phyloP scores from a whole-genome alignment of 2,329 filamentous ascomycete genomes.

The Neurospora crassa region DNA sequence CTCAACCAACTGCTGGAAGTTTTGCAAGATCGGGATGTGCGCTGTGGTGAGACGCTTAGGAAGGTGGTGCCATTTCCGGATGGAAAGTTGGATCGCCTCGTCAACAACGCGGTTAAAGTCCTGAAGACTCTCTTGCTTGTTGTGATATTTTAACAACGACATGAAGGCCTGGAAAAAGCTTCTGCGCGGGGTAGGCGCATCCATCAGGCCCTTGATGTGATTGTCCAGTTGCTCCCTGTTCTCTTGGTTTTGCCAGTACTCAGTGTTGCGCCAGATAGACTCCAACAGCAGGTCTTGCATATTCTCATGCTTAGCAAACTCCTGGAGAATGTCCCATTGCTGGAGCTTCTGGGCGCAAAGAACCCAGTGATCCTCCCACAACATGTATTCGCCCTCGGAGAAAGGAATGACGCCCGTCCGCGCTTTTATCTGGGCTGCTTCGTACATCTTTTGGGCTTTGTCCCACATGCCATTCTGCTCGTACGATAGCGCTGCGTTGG shows the following conservation, averaged over 20 bases:
- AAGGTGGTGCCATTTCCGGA: conserved; percentile 98
- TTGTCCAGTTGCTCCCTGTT: conserved; percentile 84
- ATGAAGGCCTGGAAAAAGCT: conserved; percentile 99
- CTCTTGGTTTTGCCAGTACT: conserved; percentile 83
- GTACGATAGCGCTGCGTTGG: conserved; percentile 91
- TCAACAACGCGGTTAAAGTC: conserved; percentile 91
- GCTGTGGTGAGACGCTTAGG: conserved; percentile 87
- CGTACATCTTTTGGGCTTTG: conserved; percentile 94
- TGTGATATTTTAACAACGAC: conserved; percentile 87
- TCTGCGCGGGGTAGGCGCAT: conserved; percentile 86
- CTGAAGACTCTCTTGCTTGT: conserved; percentile 67
- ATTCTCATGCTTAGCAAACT: conserved; percentile 98
- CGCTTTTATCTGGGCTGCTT: conserved; percentile 93
- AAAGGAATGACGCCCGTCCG: conserved; percentile 93
- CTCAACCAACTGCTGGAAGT: conserved; percentile 96
- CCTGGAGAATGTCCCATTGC: conserved; percentile 95
- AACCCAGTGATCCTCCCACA: conserved; percentile 99
- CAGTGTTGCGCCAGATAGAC: conserved; percentile 89
- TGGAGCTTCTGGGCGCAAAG: conserved; percentile 96
- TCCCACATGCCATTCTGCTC: conserved; percentile 99
- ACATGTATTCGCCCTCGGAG: conserved; percentile 92
- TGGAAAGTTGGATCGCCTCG: conserved; percentile 93
- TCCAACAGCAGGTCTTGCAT: conserved; percentile 93
- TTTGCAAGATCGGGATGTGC: conserved; percentile 88
- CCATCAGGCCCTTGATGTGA: conserved; percentile 94